Conservation (phyloP, 495 filamentous ascomycete genomes). For the Penicillium tannophilum region DNA sequence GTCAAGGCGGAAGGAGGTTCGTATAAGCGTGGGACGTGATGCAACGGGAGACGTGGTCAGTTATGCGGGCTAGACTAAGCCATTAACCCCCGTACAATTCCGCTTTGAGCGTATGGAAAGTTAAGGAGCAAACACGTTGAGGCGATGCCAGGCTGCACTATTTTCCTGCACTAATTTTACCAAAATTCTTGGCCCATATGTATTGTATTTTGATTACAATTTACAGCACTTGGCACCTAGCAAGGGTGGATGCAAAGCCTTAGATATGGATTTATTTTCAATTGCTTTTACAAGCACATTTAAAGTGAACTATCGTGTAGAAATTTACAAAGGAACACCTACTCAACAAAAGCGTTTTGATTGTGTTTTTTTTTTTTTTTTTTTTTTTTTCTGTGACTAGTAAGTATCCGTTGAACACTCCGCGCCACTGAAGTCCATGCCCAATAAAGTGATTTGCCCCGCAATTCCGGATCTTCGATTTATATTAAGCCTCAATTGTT, state of each 20-base stretch:
- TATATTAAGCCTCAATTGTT: not conserved
- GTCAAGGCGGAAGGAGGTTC: not conserved
- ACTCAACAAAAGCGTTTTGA: too few species aligned
- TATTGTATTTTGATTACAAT: not conserved
- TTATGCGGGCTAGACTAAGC: not conserved
- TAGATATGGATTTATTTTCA: not conserved
- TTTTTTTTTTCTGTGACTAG: too few species aligned
- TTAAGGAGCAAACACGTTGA: not conserved
- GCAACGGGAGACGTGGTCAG: conserved; percentile 9
- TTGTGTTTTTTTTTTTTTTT: too few species aligned
- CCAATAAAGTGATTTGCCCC: not conserved
- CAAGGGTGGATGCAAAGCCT: not conserved
- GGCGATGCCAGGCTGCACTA: not conserved
- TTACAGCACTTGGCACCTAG: not conserved
- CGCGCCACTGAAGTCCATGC: not conserved
- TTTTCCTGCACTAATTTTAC: not conserved
- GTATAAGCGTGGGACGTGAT: conserved; percentile 2
- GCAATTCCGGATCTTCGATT: not conserved
- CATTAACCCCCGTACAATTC: not conserved
- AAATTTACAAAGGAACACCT: too few species aligned
- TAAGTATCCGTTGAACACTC: not conserved
- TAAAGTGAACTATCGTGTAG: too few species aligned
- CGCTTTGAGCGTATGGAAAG: not conserved
- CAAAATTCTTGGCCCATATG: not conserved
- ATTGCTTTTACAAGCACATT: too few species aligned